phyloP scores from a whole-genome alignment of 2,329 filamentous ascomycete genomes.

The Atkinsonella hypoxylon region DNA sequence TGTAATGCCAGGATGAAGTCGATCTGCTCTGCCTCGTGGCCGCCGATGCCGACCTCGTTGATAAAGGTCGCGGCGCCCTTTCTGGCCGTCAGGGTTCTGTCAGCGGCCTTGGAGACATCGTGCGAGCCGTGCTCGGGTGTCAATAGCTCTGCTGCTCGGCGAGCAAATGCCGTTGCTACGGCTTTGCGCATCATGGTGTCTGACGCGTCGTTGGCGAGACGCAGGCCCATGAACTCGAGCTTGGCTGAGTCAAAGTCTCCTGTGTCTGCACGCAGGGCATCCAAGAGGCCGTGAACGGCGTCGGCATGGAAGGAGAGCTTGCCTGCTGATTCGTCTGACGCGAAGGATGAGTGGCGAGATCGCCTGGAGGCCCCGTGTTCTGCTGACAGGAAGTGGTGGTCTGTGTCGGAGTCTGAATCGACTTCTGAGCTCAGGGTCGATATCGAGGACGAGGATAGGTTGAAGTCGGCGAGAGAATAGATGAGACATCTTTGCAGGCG shows the following conservation, averaged over 20 bases:
- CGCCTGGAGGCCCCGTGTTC: conserved; percentile 34
- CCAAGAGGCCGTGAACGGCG: conserved; percentile 74
- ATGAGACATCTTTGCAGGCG: conserved; percentile 43
- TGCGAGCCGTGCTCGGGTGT: conserved; percentile 37
- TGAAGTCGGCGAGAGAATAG: conserved; percentile 40
- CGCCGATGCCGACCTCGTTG: conserved; percentile 47
- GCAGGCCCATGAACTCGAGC: conserved; percentile 86
- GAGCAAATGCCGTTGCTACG: conserved; percentile 74
- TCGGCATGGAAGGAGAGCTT: conserved; percentile 64
- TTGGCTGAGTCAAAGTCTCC: conserved; percentile 72
- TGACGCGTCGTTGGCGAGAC: conserved; percentile 81
- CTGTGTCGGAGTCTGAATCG: conserved; percentile 53
- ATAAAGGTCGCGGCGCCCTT: conserved; percentile 44
- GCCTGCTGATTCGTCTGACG: conserved; percentile 56
- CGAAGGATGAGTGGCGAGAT: conserved; percentile 58
- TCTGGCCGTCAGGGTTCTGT: conserved; percentile 43
- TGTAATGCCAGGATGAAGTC: conserved; percentile 78
- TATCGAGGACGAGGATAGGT: conserved; percentile 41
- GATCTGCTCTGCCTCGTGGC: conserved; percentile 65
- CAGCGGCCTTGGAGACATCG: conserved; percentile 53
- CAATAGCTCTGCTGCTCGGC: conserved; percentile 61
- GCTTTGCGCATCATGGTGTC: conserved; percentile 81
- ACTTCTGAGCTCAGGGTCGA: conserved; percentile 53
- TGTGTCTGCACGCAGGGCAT: conserved; percentile 64
- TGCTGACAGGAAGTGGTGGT: conserved; percentile 44